Evolutionary conservation across 179 eudicot genomes (phyloP), one percentile per base, ranked within the genome.

Genomic region (Monotropa hypopitys): DNA sequence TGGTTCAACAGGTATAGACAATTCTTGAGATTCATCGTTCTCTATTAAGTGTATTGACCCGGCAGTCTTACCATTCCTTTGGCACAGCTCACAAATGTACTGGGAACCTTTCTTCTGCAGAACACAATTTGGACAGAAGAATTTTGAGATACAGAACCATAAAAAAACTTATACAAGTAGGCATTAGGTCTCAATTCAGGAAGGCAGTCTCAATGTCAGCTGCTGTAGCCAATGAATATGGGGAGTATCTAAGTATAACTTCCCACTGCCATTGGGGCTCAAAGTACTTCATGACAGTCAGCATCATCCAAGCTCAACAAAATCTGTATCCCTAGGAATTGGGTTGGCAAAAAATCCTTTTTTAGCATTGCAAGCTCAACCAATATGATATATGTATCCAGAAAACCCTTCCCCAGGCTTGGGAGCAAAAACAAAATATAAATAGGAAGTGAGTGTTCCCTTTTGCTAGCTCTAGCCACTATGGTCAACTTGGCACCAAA

Each of bases 21-120:
- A 57, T 51, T 73, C 78, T 71, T 70, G 85, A 20, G 81, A 81
- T 28, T 45, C 69, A 12, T 77, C 73, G 50, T 77, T 73, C 49
- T 38, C 74, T 57, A 26, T 70, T 28, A 76, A 73, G 23, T 76
- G 83, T 78, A 77, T 63, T 26, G 86, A 73, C 61, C 53, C 80
- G 16, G 77, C 75, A 40, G 50, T 82, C 84, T 92, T 92, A 71
- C 90, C 89, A 80, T 85, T 79, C 76, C 84, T 93, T 72, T 85
- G 85, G 83, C 98, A 94, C 77, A 94, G 83, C 82, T 94, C 98
- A 75, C 98, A 94, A 26, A 83, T 86, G 81, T 87, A 92, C 45
- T 78, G 76, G 62, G 70, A 74, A 77, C 43, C 80, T 51, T 85
- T 86, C 66, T 83, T 85, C 97, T 90, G 88, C 70, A 76, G 15